phyloP scores from a whole-genome alignment of 2,329 filamentous ascomycete species.

The Alternaria sp. region DNA sequence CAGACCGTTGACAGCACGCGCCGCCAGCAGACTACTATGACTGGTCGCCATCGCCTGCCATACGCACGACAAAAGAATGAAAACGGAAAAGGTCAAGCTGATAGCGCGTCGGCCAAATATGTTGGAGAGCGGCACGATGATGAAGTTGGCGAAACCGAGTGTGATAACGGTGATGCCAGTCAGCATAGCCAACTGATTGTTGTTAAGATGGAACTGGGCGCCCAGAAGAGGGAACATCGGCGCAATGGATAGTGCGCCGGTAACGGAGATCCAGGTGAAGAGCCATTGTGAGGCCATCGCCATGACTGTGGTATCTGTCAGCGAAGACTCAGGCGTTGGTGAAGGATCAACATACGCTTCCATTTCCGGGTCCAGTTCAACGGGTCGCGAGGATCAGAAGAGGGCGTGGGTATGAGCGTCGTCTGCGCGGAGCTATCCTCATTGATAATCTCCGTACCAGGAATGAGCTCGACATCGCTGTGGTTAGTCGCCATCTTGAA shows the following conservation, averaged over 20 bases:
- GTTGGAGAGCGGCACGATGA: conserved; percentile 54
- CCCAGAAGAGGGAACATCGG: conserved; percentile 54
- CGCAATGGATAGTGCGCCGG: conserved; percentile 52
- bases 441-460: conserved; percentile 40
- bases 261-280: conserved; percentile 53
- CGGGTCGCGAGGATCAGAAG: conserved; percentile 44
- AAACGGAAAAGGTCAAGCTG: conserved; percentile 49
- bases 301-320: conserved; percentile 30
- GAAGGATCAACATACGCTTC: conserved; percentile 34
- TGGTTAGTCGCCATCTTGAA: conserved; percentile 19
- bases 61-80: conserved; percentile 52
- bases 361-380: conserved; percentile 46
- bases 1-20: conserved; percentile 52
- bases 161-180: conserved; percentile 55
- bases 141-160: conserved; percentile 54
- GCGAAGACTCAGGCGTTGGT: not conserved
- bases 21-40: conserved; percentile 52
- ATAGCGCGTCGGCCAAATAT: conserved; percentile 53
- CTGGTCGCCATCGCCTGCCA: conserved; percentile 54
- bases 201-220: conserved; percentile 49
- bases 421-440: conserved; percentile 30
- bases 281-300: conserved; percentile 49
- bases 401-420: conserved; percentile 38
- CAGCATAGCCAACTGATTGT: conserved; percentile 50
- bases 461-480: conserved; percentile 28